Evolutionary conservation across 805 yeast species (phyloP), one percentile per base, ranked within the genome.

Genomic region (Debaryomyces hansenii): DNA sequence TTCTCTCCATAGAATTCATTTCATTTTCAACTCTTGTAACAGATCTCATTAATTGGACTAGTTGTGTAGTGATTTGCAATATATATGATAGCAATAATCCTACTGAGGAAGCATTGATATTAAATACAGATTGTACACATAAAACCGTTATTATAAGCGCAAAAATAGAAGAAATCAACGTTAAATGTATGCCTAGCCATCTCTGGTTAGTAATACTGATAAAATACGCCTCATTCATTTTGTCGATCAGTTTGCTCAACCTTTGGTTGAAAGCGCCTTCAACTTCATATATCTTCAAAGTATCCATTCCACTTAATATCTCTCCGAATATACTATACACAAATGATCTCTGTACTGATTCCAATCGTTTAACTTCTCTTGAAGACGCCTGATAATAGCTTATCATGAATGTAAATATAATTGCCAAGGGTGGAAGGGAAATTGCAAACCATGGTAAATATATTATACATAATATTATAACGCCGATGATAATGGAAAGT

Each of bases 381-480:
- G 90, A 80, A 0, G 88, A 76, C 1, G 85, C 83, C 54, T 85
- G 84, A 58, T 87, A 87, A 57, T 70, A 82, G 42, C 73, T 67
- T 9, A 84, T 69, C 39, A 77, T 60, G 4, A 63, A 51, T 28
- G 75, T 52, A 50, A 77, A 78, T 15, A 78, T 53, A 20, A 70
- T 52, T 2, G 67, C 55, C 48, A 85, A 61, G 24, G 82, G 75
- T 9, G 87, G 83, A 32, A 84, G 60, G 2, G 82, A 83, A 47
- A 85, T 74, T 2, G 90, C 87, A 62, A 83, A 82, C 80, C 84
- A 87, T 2, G 91, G 91, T 46, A 87, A 67, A 56, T 85, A 86
- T 49, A 83, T 77, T 41, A 85, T 77, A 62, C 87, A 80, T 50
- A 84, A 47, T 31, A 86, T 74, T 44, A 86, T 55, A 18, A 83